These are phyloP conservation scores for Paxillus rubicundulus DNA, from an alignment of 768 basidiomycete genomes.

Conservation along the genomic window DNA sequence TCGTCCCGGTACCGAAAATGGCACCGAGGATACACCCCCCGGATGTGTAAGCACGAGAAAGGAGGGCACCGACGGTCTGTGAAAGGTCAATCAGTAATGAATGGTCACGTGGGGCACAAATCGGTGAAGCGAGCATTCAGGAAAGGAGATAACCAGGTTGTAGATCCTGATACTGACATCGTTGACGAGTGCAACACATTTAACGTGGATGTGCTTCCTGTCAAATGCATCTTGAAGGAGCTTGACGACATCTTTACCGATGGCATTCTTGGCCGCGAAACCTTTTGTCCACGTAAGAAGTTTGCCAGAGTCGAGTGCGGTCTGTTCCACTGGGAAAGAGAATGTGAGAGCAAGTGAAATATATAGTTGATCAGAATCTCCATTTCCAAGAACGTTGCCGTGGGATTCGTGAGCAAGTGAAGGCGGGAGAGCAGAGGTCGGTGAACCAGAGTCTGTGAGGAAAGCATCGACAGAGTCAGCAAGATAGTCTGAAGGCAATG, in stretches of 20 bases:
- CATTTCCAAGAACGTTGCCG: conserved; percentile 10
- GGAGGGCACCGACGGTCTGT: conserved; percentile 92
- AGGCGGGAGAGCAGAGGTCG: conserved; percentile 23
- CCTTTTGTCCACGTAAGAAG: conserved; percentile 97
- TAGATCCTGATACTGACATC: conserved; percentile 65
- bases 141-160: background rate
- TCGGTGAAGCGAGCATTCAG: background rate
- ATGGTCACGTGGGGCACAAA: conserved; percentile 1
- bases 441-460: conserved; percentile 55
- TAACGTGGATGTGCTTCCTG: conserved; percentile 87
- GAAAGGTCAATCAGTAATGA: conserved; percentile 5
- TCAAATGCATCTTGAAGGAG: conserved; percentile 91
- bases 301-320: conserved; percentile 84
- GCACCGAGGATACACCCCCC: conserved; percentile 87
- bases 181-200: conserved; percentile 90
- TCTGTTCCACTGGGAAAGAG: conserved; percentile 97
- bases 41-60: conserved; percentile 90
- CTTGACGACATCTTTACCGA: conserved; percentile 86
- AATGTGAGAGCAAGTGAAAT: conserved; percentile 89
- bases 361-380: conserved; percentile 38
- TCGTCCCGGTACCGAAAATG: conserved; percentile 98
- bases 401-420: conserved; percentile 20
- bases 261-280: conserved; percentile 86
- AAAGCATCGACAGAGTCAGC: conserved; percentile 96
- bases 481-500: conserved; percentile 74